These are phyloP conservation scores for Marasmius tenuissimus DNA, from an alignment of 1,284 basidiomycete species.

Conservation along the genomic window DNA sequence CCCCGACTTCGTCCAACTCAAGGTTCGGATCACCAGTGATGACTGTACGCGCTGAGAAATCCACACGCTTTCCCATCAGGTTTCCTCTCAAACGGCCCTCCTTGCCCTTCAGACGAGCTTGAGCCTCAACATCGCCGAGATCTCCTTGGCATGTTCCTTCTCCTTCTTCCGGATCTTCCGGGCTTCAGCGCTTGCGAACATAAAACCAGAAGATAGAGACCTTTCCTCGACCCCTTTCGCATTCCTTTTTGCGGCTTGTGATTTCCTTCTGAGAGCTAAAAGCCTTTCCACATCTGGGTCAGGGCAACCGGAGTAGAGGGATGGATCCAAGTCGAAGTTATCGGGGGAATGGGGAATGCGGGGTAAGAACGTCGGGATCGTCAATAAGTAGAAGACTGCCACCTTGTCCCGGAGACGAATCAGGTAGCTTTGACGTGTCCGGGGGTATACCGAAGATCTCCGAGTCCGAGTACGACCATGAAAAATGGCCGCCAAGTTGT, in stretches of 20 bases:
- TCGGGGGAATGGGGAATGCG: constrained; percentile 48
- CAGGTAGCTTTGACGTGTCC: background rate
- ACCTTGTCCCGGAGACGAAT: background rate
- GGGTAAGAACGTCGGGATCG: constrained; percentile 37
- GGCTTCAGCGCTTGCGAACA: constrained; percentile 44
- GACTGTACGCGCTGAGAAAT: constrained; percentile 98
- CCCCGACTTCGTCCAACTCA: constrained; percentile 96
- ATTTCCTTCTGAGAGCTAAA: constrained; percentile 37
- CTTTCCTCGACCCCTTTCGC: constrained; percentile 37
- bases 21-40: constrained; percentile 99
- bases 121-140: constrained; percentile 48
- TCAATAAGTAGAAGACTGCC: constrained; percentile 38
- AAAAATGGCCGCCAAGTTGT: background rate
- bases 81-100: constrained; percentile 98
- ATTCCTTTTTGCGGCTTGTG: constrained; percentile 38
- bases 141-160: constrained; percentile 51
- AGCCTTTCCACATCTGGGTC: constrained; percentile 40
- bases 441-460: background rate
- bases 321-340: constrained; percentile 35
- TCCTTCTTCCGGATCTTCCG: constrained; percentile 40
- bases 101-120: constrained; percentile 96
- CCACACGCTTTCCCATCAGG: constrained; percentile 99
- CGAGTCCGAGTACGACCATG: background rate
- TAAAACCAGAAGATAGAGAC: constrained; percentile 33
- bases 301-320: constrained; percentile 31